A percentile compares a stretch with the other conserved stretches of the same genome.
Conservation (phyloP, 768 basidiomycete species). For the Hysterangium stoloniferum region DNA sequence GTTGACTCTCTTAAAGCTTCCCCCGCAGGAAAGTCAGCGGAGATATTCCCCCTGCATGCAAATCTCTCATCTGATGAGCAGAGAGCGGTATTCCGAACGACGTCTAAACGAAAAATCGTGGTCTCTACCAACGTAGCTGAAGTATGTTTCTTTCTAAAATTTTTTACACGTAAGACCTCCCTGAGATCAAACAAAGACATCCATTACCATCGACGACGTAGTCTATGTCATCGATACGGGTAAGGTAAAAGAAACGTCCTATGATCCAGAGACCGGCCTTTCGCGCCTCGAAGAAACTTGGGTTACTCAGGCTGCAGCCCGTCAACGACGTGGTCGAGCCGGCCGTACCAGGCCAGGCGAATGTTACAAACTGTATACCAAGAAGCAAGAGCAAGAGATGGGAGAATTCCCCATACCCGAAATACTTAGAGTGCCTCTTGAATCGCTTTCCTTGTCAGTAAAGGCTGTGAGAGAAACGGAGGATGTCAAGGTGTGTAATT, state of each 20-base stretch:
- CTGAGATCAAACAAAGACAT: conserved; percentile 65
- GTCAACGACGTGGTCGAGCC: conserved; percentile 83
- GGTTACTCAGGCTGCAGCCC: conserved; percentile 69
- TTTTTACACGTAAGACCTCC: conserved; percentile 3
- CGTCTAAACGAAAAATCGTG: conserved; percentile 71
- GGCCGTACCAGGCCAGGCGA: conserved; percentile 76
- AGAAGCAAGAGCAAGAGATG: conserved; percentile 63
- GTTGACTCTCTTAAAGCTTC: conserved; percentile 46
- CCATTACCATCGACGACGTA: conserved; percentile 86
- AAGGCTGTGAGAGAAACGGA: conserved; percentile 72
- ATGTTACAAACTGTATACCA: conserved; percentile 86
- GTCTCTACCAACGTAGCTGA: conserved; percentile 90
- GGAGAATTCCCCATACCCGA: conserved; percentile 73
- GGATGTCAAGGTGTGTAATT: conserved; percentile 56
- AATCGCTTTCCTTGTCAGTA: conserved; percentile 71
- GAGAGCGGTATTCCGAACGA: conserved; percentile 59
- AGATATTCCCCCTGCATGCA: conserved; percentile 78
- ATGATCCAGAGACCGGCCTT: conserved; percentile 62
- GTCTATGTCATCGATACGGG: conserved; percentile 80
- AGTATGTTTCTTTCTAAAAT: conserved; percentile 31
- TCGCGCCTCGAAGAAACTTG: conserved; percentile 74
- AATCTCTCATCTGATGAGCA: conserved; percentile 85
- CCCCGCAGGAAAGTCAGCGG: conserved; percentile 30
- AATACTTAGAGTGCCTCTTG: conserved; percentile 80
- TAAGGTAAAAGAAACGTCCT: conserved; percentile 76